Evolutionary conservation across 352 stramenopile genomes (phyloP), one percentile per base, ranked within the genome.

Genomic region (Halophytophthora polymorphica): DNA sequence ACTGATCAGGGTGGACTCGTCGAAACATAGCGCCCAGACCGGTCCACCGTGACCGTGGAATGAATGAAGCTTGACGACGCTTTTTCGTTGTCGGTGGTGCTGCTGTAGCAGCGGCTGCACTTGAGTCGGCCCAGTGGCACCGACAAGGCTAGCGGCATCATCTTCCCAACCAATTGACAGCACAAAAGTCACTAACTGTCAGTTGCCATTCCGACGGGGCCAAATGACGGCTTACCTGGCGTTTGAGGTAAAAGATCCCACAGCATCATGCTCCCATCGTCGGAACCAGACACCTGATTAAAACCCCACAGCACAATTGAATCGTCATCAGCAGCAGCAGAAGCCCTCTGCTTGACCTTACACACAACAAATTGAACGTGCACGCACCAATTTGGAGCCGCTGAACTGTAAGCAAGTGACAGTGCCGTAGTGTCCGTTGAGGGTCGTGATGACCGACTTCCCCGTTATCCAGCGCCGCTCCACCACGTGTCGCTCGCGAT

Each of bases 261-360:
- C 14, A 70, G 52, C 61, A 70, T 70, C 50, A 70, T 57, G 39
- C 61, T 70, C 15, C 61, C 61, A 18, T 70, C 61, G 25, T 70
- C 61, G 8, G 61, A 70, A 0, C 61, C 61, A 14, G 61, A 66
- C 8, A 70, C 50, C 61, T 69, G 41, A 19, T 19, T 6, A 4
- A 14, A 31, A 3, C 48, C 17, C 8, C 21, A 14, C 38, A 29
- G 13, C 36, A 58, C 33, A 19, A 10, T 1, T 18, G 25, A 12
- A 28, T 15, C 6, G 13, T 5, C 6, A 13, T 48, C 11, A 12
- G n/a, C n/a, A 49, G 4, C 25, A 31, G 4, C 4, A 31, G 8
- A 10, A 31, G 25, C 25, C 25, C 25, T 31, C 25, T 8, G 8
- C 4, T 31, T 31, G 25, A 8, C 4, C 4, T 8, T 10, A 31